These are phyloP conservation scores for Talaromyces proteolyticus DNA, from an alignment of 495 filamentous ascomycete species.

Conservation along the genomic window DNA sequence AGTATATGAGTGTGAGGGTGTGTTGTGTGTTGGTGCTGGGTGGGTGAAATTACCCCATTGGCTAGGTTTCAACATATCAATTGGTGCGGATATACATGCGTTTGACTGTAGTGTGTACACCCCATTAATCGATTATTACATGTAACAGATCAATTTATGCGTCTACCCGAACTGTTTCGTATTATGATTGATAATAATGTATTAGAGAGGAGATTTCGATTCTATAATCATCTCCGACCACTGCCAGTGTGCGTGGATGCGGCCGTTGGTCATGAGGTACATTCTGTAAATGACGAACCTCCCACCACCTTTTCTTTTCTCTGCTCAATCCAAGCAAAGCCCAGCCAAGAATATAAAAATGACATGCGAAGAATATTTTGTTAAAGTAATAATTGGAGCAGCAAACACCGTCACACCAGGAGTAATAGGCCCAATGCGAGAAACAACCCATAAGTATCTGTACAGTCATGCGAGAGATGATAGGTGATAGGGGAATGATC, in stretches of 20 bases:
- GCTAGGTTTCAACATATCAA: no score
- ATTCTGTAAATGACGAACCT: neutral
- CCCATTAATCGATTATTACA: no score
- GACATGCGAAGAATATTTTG: conserved; percentile 1
- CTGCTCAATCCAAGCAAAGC: neutral
- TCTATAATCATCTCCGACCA: neutral
- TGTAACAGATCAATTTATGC: no score
- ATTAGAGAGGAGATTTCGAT: neutral
- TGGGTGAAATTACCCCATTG: no score
- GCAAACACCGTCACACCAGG: conserved; percentile 8
- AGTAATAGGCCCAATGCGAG: conserved; percentile 4
- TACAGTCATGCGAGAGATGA: conserved; percentile 9
- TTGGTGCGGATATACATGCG: no score
- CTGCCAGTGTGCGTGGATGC: neutral
- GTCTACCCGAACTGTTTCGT: no score
- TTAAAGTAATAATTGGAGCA: neutral
- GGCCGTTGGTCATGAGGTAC: neutral
- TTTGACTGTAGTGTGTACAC: no score
- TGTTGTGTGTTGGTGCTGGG: no score
- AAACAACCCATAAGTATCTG: conserved; percentile 5
- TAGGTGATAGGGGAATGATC: conserved; percentile 10
- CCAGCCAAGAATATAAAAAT: conserved; percentile 5
- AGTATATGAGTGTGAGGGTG: no score
- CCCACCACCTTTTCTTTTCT: neutral
- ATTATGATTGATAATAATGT: no score